Evolutionary conservation across 1,284 basidiomycete species (phyloP).

Genomic region (Rhodotorula sp.): DNA sequence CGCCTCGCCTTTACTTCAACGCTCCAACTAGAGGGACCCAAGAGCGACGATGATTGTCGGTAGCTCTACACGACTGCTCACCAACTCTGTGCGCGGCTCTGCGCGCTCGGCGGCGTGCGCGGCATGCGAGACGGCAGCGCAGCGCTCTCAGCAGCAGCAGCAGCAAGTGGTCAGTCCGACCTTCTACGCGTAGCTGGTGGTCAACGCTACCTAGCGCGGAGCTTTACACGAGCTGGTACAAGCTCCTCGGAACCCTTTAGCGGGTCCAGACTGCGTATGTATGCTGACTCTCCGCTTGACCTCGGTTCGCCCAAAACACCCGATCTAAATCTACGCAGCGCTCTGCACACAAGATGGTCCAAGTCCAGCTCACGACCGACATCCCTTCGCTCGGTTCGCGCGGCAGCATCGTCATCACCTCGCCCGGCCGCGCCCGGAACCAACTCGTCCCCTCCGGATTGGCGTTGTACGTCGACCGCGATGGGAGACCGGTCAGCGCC

Average conservation of each 20-base stretch:
- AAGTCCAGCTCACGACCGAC: constrained; percentile 28
- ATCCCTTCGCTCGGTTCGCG: constrained; percentile 27
- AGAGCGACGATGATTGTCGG: constrained; percentile 4
- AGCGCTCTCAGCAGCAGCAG: background rate
- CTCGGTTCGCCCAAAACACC: background rate
- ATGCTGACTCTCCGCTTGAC: background rate
- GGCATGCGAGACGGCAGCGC: background rate
- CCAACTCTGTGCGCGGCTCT: background rate
- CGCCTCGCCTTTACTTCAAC: too few species aligned
- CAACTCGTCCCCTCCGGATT: constrained; percentile 15
- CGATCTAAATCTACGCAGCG: constrained; percentile 28
- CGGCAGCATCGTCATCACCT: constrained; percentile 17
- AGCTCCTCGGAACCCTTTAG: too few species aligned
- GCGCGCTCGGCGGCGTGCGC: background rate
- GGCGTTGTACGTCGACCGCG: constrained; percentile 26
- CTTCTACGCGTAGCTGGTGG: background rate
- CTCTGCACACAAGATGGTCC: constrained; percentile 36
- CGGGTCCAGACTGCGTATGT: background rate
- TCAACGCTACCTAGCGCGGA: background rate
- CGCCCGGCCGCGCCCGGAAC: constrained; percentile 34
- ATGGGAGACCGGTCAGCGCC: constrained; percentile 22
- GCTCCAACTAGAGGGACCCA: too few species aligned
- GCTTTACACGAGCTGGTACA: too few species aligned
- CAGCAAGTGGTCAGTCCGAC: background rate
- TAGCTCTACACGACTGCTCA: background rate